Base-by-base conservation (phyloP, 345 rosid species). In the Ceriops zippeliana region DNA sequence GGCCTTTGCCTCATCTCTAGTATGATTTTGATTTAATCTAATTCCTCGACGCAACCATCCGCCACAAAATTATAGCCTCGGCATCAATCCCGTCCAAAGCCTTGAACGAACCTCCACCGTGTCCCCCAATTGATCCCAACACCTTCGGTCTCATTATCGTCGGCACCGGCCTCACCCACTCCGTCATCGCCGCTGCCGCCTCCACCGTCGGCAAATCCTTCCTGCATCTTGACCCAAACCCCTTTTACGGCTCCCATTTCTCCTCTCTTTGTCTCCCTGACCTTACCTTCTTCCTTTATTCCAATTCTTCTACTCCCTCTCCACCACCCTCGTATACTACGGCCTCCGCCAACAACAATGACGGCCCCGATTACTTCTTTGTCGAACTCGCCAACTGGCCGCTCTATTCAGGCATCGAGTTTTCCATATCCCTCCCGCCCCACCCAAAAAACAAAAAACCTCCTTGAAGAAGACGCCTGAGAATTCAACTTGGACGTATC, bases 161-260 rank as follows among this genome's bases (percentile, higher is more conserved):
- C 67, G 96, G 99, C 61, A 90, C 93, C 15, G 99, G 96, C 67
- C 69, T 90, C n/a, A 66, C 92, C 2, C 86, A 86, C 57, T 90
- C 93, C 22, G 28, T 95, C 1, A 58, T 90, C 66, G 70, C 96
- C 30, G 96, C 97, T 62, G 90, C 96, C 6, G 83, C 89, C 68
- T 85, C 90, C 32, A n/a, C 89, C 53, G 65, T 79, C 67, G 90
- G 89, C 1, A 88, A 84, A 74, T 70, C 96, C 2, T 90, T 91
- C 56, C 96, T 95, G 62, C 99, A 95, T 78, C 85, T 95, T 20
- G 96, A 91, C 58, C 91, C 91, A 35, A 87, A 88, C 71, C 89
- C 90, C 32, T 91, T 89, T 76, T 95, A 95, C 59, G 99, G 99
- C 63, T 85, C 91, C 63, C 91, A 87, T 71, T 91, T 80, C 79